These are phyloP conservation scores for Climacium dendroides DNA, from an alignment of 225 moss, liverwort and hornwort species.

Conservation along the genomic window DNA sequence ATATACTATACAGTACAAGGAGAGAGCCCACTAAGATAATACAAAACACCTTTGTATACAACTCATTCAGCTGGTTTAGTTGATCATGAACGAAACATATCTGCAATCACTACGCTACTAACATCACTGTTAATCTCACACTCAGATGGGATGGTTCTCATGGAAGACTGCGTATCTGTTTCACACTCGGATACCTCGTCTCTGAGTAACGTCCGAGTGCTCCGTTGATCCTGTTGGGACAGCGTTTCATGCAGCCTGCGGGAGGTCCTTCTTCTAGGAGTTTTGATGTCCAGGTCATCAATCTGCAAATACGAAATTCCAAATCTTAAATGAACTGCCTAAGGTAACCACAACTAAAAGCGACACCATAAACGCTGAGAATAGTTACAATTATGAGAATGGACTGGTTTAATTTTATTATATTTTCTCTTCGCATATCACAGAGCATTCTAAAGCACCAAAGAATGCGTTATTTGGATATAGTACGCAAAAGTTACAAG, in stretches of 20 bases:
- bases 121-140: constrained; percentile 14
- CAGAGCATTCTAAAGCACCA: neutral
- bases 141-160: neutral
- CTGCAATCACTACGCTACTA: constrained; percentile 23
- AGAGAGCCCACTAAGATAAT: neutral
- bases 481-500: neutral
- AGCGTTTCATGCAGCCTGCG: constrained; percentile 9
- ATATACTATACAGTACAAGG: neutral
- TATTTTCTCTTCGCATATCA: neutral
- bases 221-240: constrained; percentile 12
- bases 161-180: neutral
- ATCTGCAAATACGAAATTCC: neutral
- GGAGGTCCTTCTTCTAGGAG: constrained; percentile 7
- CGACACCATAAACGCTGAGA: neutral
- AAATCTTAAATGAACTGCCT: neutral
- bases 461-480: neutral
- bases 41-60: constrained; percentile 12
- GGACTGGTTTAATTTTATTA: too few species aligned
- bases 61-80: constrained; percentile 1
- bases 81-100: neutral
- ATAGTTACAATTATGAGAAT: too few species aligned
- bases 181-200: constrained; percentile 5
- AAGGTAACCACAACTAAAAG: neutral
- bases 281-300: constrained; percentile 13
- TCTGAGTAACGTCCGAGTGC: neutral